Percentiles rank a stretch among this genome's conserved stretches.
phyloP scores from a whole-genome alignment of 257 asterid species.

The Nicotiana knightiana region DNA sequence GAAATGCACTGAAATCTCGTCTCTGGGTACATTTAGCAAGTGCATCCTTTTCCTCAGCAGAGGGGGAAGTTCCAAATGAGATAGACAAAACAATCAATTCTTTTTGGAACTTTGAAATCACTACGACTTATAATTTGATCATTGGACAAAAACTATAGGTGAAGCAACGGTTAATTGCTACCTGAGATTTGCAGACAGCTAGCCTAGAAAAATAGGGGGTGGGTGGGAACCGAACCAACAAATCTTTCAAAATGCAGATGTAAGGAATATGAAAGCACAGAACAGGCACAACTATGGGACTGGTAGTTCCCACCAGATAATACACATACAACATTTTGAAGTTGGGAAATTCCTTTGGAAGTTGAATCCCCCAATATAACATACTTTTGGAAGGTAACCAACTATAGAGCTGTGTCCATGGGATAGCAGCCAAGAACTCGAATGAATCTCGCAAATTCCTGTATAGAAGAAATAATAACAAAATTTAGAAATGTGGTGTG shows the following conservation, averaged over 20 bases:
- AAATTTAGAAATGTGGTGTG: not conserved
- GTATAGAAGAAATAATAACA: not conserved
- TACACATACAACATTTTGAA: not conserved
- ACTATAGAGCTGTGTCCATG: conserved; percentile 33
- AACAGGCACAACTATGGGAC: not conserved
- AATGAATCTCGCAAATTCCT: conserved; percentile 58
- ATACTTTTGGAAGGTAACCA: not conserved
- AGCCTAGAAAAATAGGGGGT: not conserved
- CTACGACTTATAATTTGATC: not conserved
- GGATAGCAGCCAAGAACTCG: conserved; percentile 70
- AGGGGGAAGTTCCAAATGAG: not conserved
- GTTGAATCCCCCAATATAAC: not conserved
- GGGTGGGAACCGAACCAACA: not conserved
- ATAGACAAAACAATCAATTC: not conserved
- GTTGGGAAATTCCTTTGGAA: not conserved
- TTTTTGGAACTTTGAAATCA: not conserved
- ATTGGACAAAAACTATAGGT: not conserved
- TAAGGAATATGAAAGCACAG: not conserved
- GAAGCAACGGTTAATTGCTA: not conserved
- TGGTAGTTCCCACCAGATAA: conserved; percentile 1
- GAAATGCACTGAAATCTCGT: not conserved
- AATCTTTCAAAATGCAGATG: not conserved
- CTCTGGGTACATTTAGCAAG: not conserved
- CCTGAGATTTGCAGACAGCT: conserved; percentile 1
- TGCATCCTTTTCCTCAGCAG: not conserved